Evolutionary conservation across 2,329 filamentous ascomycete genomes (phyloP), one percentile per base, ranked within the genome.

Genomic region (Cordyceps cateniannulata): DNA sequence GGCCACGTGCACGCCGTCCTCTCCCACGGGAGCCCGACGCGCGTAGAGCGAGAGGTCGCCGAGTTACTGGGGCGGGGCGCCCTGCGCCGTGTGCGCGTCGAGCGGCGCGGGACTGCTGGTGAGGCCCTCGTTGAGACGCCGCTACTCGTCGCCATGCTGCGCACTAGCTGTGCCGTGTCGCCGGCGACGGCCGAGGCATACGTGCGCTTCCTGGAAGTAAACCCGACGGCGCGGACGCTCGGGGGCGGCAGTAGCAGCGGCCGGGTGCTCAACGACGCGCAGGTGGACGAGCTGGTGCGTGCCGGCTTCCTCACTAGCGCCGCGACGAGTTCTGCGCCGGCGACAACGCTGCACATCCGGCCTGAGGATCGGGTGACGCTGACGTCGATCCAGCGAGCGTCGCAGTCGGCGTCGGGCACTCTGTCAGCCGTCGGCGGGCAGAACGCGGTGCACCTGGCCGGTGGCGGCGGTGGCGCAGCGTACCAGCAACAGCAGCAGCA

Each of bases 381-480:
- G 42, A 79, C 82, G 25, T 85, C 84, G 3, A 77, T 91, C 10
- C 81, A 86, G 42, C 81, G 78, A 27, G 83, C 89, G 24, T 84
- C 85, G 2, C 80, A 77, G 63, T 85, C 87, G 24, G 84, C 87
- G 5, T 87, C 89, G 1, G 89, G 89, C 16, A 86, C 85, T 3
- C 68, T 88, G 2, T 86, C 79, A 7, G 87, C 89, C 1, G 84
- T 91, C 0, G 89, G 89, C 1, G 88, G 88, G 5, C 74, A 77
- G n/a, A 83, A 83, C 22, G 87, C 84, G 2, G 75, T 90, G 5
- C 83, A 88, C 68, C 80, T 80, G 53, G 83, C 81, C 10, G 32
- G 32, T 2, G 87, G 88, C 18, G 88, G 88, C 7, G 70, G 76
- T 9, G 78, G 80, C 58, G 9, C 6, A 14, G 27, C 14, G 52